Base-by-base conservation (phyloP, 306 rosid species). In the Cucurbita ficifolia region DNA sequence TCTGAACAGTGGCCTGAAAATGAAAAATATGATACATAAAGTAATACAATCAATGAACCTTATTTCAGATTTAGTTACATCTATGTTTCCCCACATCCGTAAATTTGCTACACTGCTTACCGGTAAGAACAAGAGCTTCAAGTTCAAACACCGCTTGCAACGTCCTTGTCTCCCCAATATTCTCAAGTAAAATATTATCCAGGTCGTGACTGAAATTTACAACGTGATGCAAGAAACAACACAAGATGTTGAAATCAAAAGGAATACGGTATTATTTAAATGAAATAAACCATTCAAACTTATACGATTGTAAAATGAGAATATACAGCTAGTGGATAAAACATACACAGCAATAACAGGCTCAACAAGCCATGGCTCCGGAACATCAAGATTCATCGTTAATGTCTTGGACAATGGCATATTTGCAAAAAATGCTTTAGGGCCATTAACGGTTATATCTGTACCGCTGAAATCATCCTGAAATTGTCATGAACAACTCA, bases 291-390 rank as follows among this genome's bases (percentile, higher is more conserved):
- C 4, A 45, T 56, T 16, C 18, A 42, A 61, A 77, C 58, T 50
- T 48, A 17, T 38, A 64, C 13, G n/a, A 45, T 14, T 61, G 57
- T n/a, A 75, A 72, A 81, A 77, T 59, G 18, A 58, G 56, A 74
- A 35, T 48, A 63, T 4, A 51, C 36, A 8, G 35, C 62, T 68
- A 59, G 38, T 72, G 68, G 76, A 76, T 1, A 69, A 48, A 48
- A 79, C 96, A 79, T 89, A 94, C 99, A 91, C 87, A 51, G 99
- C 95, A 74, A 88, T 46, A 63, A 94, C 88, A 17, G 99, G 97
- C 81, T 94, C 96, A 72, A 94, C 91, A 84, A 94, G 99, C 99
- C 99, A 94, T 52, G 99, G 97, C 81, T 94, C 99, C 7, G 99
- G 99, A 80, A 91, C 99, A 83, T 94, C 99, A 79, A 94, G 97